These are phyloP conservation scores for Pseudocercospora musae DNA, from an alignment of 2,329 filamentous ascomycete species.

Conservation along the genomic window DNA sequence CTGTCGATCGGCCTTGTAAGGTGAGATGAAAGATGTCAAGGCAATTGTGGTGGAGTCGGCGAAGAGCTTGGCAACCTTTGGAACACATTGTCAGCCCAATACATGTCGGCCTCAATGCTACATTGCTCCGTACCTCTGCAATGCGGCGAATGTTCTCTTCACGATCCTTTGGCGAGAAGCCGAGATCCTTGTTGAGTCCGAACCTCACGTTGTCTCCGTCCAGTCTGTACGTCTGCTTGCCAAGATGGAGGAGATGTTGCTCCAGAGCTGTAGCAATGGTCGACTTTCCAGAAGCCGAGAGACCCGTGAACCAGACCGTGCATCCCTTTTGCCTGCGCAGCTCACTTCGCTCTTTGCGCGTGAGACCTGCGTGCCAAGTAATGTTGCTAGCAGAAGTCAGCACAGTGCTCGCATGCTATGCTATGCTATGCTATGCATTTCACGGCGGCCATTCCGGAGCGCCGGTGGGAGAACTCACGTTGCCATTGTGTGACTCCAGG, in stretches of 20 bases:
- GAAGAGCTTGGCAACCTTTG: constrained; percentile 86
- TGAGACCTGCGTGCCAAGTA: constrained; percentile 82
- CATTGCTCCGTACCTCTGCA: constrained; percentile 59
- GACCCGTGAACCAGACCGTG: constrained; percentile 96
- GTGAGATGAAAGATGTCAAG: constrained; percentile 95
- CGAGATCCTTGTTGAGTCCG: constrained; percentile 95
- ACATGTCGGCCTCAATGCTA: neutral
- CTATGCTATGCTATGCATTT: neutral
- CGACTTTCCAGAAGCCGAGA: constrained; percentile 94
- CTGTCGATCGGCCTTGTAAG: constrained; percentile 82
- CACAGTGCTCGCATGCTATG: neutral
- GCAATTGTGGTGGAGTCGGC: constrained; percentile 84
- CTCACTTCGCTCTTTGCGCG: constrained; percentile 70
- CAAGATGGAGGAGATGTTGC: constrained; percentile 88
- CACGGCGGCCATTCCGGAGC: neutral
- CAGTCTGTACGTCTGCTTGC: constrained; percentile 81
- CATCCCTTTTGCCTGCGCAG: constrained; percentile 81
- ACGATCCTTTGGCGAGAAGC: constrained; percentile 87
- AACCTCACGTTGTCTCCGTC: constrained; percentile 99
- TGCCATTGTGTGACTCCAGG: constrained; percentile 17
- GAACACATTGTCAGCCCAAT: neutral
- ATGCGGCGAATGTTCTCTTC: constrained; percentile 98
- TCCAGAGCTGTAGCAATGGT: constrained; percentile 95
- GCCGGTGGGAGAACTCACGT: constrained; percentile 18
- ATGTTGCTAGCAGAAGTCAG: constrained; percentile 64